Evolutionary conservation across 371 early-diverging fungal genomes (phyloP).

Genomic region (Mortierella sp.): DNA sequence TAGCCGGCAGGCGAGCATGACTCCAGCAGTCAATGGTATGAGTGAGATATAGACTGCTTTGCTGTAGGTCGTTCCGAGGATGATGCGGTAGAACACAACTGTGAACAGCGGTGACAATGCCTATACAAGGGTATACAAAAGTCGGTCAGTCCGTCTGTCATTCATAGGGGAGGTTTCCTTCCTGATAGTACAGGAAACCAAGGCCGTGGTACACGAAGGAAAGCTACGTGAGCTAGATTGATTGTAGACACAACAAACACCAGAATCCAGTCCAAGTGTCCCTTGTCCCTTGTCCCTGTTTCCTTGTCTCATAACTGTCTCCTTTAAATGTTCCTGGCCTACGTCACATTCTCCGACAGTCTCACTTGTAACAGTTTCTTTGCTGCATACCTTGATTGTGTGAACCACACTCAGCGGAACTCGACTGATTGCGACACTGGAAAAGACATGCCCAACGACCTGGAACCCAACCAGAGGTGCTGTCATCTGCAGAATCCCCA

Average conservation of each 20-base stretch:
- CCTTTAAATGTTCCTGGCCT: conserved; percentile 1
- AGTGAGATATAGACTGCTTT: conserved; percentile 79
- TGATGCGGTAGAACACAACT: conserved; percentile 77
- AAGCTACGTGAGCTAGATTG: no score
- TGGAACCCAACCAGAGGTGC: conserved; percentile 81
- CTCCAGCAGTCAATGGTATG: conserved; percentile 86
- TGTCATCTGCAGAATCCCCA: conserved; percentile 68
- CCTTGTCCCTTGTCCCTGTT: not conserved
- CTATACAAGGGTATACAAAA: conserved; percentile 54
- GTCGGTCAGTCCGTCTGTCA: no score
- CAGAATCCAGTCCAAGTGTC: not conserved
- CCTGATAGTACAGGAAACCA: no score
- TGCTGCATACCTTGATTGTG: conserved; percentile 87
- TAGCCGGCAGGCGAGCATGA: conserved; percentile 79
- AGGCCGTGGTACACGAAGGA: no score
- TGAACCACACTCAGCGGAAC: conserved; percentile 89
- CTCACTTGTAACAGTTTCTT: no score
- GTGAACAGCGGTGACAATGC: conserved; percentile 91
- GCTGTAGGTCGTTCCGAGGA: conserved; percentile 74
- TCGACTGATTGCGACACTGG: conserved; percentile 77
- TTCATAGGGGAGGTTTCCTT: no score
- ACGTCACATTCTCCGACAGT: not conserved
- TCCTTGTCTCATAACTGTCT: not conserved
- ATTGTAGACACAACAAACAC: not conserved
- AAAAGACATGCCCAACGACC: conserved; percentile 88